phyloP scores from a whole-genome alignment of 768 basidiomycete genomes.

The Pisolithus albus region DNA sequence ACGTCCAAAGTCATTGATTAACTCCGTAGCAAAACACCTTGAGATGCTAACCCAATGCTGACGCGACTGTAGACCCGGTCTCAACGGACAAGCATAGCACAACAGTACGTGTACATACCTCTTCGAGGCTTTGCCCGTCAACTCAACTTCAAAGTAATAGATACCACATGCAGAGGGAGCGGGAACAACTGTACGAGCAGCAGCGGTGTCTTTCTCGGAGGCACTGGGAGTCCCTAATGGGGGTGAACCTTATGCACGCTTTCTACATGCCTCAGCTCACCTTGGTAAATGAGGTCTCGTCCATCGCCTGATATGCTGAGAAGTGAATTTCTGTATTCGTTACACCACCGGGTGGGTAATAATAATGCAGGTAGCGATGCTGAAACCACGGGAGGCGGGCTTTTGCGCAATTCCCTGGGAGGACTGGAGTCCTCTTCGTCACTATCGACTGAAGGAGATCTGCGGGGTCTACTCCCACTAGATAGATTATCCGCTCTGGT shows the following conservation, averaged over 20 bases:
- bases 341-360: slow-evolving; percentile 76
- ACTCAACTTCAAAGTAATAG: slow-evolving; percentile 90
- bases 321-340: slow-evolving; percentile 51
- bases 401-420: slow-evolving; percentile 34
- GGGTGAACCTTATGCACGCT: slow-evolving; percentile 1
- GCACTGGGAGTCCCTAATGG: slow-evolving; percentile 42
- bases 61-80: slow-evolving; percentile 48
- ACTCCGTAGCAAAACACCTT: not conserved
- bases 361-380: slow-evolving; percentile 37
- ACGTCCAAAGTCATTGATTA: slow-evolving; percentile 9
- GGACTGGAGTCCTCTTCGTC: slow-evolving; percentile 62
- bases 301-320: slow-evolving; percentile 66
- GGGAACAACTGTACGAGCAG: slow-evolving; percentile 68
- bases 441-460: slow-evolving; percentile 48
- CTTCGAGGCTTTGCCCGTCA: slow-evolving; percentile 70
- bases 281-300: slow-evolving; percentile 64
- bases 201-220: slow-evolving; percentile 77
- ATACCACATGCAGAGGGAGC: slow-evolving; percentile 86
- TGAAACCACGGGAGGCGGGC: slow-evolving; percentile 16
- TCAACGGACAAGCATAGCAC: slow-evolving; percentile 11
- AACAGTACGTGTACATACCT: slow-evolving; percentile 44
- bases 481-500: slow-evolving; percentile 15
- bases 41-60: slow-evolving; percentile 61
- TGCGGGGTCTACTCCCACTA: slow-evolving; percentile 16
- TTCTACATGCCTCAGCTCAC: slow-evolving; percentile 30